phyloP scores from a whole-genome alignment of 129 eudicot species.

The Daucus carota region DH1_v3.0 NC_030384.2:49387001-49387500 shows the following conservation, averaged over 20 bases:
- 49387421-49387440: too few relatives aligned
- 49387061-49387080: not conserved
- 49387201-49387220: not conserved
- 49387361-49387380: too few relatives aligned
- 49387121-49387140: slow-evolving; percentile 32
- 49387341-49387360: too few relatives aligned
- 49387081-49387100: not conserved
- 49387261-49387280: not conserved
- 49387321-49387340: too few relatives aligned
- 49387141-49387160: not conserved
- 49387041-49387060: not conserved
- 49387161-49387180: not conserved
- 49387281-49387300: too few relatives aligned
- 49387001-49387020: slow-evolving; percentile 72
- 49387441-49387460: too few relatives aligned
- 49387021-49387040: not conserved
- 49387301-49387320: too few relatives aligned
- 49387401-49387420: too few relatives aligned
- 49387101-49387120: slow-evolving; percentile 46
- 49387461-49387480: too few relatives aligned
- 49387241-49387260: not conserved
- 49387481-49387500: too few relatives aligned
- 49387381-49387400: too few relatives aligned
- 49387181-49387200: not conserved
- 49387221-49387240: not conserved